Conservation (phyloP, 352 stramenopile genomes). For the Phytopythium delawarense region DNA sequence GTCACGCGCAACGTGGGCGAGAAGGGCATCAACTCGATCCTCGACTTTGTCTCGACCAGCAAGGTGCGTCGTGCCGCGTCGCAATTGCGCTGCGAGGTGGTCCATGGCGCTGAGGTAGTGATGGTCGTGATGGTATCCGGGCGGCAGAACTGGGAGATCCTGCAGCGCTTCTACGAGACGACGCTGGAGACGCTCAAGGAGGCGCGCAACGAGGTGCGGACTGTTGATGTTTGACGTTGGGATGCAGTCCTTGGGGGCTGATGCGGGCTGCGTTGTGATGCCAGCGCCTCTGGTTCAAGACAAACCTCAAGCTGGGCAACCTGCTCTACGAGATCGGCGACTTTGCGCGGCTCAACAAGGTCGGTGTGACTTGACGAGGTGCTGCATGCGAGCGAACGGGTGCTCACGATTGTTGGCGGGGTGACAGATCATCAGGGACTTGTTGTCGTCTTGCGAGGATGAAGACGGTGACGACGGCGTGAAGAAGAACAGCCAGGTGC, state of each 20-base stretch:
- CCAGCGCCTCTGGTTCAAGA: conserved; percentile 94
- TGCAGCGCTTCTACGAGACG: conserved; percentile 84
- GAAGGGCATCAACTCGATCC: conserved; percentile 95
- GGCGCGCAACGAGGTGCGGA: conserved; percentile 60
- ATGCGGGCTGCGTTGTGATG: background rate
- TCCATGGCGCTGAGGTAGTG: background rate
- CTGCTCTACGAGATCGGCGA: conserved; percentile 86
- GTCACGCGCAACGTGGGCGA: conserved; percentile 93
- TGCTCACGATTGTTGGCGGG: background rate
- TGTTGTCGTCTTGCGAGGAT: conserved; percentile 83
- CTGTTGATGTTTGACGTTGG: background rate
- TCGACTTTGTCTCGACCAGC: conserved; percentile 91
- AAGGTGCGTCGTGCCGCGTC: conserved; percentile 19
- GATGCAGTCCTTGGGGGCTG: background rate
- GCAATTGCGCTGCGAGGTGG: background rate
- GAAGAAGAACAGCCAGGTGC: conserved; percentile 75
- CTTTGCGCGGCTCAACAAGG: conserved; percentile 67
- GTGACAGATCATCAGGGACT: conserved; percentile 71
- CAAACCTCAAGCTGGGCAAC: conserved; percentile 94
- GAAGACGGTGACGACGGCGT: conserved; percentile 84
- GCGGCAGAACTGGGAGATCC: conserved; percentile 70
- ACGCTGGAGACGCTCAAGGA: conserved; percentile 84
- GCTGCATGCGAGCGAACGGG: background rate
- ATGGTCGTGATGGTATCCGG: background rate
- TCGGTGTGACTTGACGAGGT: conserved; percentile 6